Evolutionary conservation across 108 stramenopile species (phyloP).

Genomic region (Cyclostephanos tholiformis): DNA sequence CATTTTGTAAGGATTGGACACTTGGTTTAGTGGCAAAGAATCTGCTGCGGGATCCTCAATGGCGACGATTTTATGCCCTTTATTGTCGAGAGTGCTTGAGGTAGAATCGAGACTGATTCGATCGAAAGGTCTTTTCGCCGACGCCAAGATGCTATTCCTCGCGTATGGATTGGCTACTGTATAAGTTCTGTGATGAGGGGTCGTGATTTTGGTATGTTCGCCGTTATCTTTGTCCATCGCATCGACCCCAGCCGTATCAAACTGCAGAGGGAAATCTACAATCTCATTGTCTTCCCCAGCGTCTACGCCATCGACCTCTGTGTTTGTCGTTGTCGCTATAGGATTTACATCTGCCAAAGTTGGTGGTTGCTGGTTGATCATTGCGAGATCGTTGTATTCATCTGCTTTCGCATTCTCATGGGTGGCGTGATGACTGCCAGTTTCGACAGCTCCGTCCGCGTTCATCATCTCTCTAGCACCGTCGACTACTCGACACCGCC

Average conservation of each 20-base stretch:
- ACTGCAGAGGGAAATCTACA: background rate
- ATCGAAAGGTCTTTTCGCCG: conserved; percentile 23
- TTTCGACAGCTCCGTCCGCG: background rate
- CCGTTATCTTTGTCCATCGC: background rate
- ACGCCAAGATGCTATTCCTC: background rate
- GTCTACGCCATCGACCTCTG: background rate
- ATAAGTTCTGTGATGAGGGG: background rate
- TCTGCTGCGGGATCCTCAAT: background rate
- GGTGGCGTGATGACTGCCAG: background rate
- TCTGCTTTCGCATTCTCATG: background rate
- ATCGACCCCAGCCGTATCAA: background rate
- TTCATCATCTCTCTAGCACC: background rate
- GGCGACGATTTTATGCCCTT: background rate
- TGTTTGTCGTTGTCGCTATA: background rate
- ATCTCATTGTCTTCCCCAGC: background rate
- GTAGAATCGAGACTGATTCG: conserved; percentile 18
- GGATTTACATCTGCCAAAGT: background rate
- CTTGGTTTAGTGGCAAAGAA: conserved; percentile 13
- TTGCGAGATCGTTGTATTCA: background rate
- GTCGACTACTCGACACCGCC: background rate
- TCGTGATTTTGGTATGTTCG: background rate
- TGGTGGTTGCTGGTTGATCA: background rate
- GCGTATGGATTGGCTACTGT: conserved; percentile 25
- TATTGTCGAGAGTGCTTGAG: background rate
- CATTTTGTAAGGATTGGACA: conserved; percentile 36